These are phyloP conservation scores for Phytopythium mirpurense DNA, from an alignment of 352 stramenopile species.

Conservation along the genomic window DNA sequence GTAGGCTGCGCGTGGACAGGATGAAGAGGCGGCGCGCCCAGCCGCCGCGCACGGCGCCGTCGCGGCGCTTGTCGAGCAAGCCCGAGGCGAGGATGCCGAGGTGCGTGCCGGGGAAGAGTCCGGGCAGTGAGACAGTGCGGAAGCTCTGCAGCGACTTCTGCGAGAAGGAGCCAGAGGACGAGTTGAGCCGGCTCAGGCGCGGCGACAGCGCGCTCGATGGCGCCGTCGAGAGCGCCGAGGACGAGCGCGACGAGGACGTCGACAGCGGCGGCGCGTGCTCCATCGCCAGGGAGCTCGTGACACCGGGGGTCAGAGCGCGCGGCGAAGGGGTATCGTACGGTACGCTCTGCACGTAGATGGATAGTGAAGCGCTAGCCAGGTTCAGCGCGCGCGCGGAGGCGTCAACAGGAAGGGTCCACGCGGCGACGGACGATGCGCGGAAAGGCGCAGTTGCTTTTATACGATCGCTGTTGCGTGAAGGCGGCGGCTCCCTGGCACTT, in stretches of 20 bases:
- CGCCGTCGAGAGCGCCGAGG: constrained; percentile 25
- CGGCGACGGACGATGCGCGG: too few species aligned
- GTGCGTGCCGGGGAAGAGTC: constrained; percentile 64
- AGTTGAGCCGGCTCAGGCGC: constrained; percentile 58
- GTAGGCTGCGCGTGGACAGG: constrained; percentile 67
- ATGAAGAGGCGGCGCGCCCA: constrained; percentile 83
- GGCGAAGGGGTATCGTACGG: neutral
- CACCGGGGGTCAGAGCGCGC: neutral
- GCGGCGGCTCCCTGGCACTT: too few species aligned
- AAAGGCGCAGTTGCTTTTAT: too few species aligned
- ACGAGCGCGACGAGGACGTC: constrained; percentile 31
- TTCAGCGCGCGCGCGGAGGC: neutral
- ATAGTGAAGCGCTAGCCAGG: too few species aligned
- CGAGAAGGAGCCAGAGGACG: constrained; percentile 41
- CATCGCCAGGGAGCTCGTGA: constrained; percentile 8
- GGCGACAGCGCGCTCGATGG: constrained; percentile 20
- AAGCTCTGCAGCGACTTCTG: constrained; percentile 56
- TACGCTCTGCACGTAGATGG: neutral
- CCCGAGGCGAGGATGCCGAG: constrained; percentile 75
- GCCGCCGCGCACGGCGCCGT: constrained; percentile 74
- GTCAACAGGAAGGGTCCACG: neutral
- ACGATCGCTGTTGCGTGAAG: too few species aligned
- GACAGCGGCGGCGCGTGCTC: constrained; percentile 21
- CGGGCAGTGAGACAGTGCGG: constrained; percentile 66
- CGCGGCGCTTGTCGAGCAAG: constrained; percentile 73